phyloP scores from a whole-genome alignment of 2,329 filamentous ascomycete genomes.

The Pseudogymnoascus sp. region DNA sequence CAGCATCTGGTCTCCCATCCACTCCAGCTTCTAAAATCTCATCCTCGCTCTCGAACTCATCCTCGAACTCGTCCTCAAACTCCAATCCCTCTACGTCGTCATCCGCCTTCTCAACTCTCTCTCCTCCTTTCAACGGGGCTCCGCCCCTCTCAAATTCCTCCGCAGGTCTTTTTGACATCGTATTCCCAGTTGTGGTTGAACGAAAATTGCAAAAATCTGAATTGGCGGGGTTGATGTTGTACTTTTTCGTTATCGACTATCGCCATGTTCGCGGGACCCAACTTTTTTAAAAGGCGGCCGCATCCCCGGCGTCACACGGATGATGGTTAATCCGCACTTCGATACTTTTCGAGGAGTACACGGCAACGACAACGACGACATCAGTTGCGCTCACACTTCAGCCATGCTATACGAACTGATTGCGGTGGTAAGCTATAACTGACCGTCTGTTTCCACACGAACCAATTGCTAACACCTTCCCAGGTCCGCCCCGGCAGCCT shows the following conservation, averaged over 20 bases:
- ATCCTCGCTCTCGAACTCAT: slow-evolving; percentile 84
- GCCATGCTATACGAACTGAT: slow-evolving; percentile 95
- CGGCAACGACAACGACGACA: background rate
- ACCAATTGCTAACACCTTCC: slow-evolving; percentile 16
- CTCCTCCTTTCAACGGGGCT: slow-evolving; percentile 51
- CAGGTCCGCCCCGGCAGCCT: slow-evolving; percentile 90
- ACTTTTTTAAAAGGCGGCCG: slow-evolving; percentile 7
- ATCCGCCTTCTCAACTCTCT: slow-evolving; percentile 56
- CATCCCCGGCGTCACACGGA: background rate
- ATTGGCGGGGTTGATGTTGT: slow-evolving; percentile 6
- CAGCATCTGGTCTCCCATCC: slow-evolving; percentile 83
- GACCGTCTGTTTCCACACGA: background rate
- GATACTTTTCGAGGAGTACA: slow-evolving; percentile 3
- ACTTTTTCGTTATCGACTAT: slow-evolving; percentile 19
- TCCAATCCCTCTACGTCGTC: slow-evolving; percentile 64
- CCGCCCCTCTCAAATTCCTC: slow-evolving; percentile 40
- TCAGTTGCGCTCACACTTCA: background rate
- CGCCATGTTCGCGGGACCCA: slow-evolving; percentile 4
- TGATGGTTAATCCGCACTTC: background rate
- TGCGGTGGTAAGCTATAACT: slow-evolving; percentile 63
- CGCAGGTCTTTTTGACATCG: slow-evolving; percentile 55
- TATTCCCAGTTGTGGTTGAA: slow-evolving; percentile 11
- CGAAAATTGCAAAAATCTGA: slow-evolving; percentile 2
- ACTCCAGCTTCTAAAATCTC: slow-evolving; percentile 93
- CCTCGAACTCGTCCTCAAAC: slow-evolving; percentile 93